phyloP scores from a whole-genome alignment of 805 yeast species.

The Ogataea polymorpha region DNA sequence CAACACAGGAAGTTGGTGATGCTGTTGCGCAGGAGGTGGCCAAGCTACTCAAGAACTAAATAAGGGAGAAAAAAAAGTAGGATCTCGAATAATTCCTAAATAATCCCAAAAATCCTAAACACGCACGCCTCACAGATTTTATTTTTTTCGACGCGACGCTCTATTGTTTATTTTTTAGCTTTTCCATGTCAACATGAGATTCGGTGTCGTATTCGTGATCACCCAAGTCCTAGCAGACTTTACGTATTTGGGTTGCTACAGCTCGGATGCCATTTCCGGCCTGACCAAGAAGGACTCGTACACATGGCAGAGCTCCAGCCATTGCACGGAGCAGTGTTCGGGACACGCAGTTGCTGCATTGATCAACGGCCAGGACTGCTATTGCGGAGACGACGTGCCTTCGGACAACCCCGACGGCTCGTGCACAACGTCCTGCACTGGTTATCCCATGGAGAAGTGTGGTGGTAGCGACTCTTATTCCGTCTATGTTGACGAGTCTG shows the following conservation, averaged over 20 bases:
- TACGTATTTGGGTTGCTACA: conserved; percentile 28
- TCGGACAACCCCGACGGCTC: conserved; percentile 23
- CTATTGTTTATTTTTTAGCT: conserved; percentile 4
- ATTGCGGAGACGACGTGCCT: conserved; percentile 56
- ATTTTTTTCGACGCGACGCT: conserved; percentile 12
- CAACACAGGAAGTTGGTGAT: conserved; percentile 91
- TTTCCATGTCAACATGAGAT: conserved; percentile 12
- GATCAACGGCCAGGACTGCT: conserved; percentile 54
- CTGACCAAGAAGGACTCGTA: conserved; percentile 44
- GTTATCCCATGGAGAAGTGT: conserved; percentile 62
- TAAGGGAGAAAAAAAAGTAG: neutral
- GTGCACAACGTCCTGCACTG: conserved; percentile 53
- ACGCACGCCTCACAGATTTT: neutral
- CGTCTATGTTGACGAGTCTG: conserved; percentile 39
- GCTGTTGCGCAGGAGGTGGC: conserved; percentile 78
- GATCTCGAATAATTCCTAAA: neutral
- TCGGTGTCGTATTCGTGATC: conserved; percentile 1
- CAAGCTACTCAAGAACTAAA: conserved; percentile 19
- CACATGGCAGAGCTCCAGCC: conserved; percentile 57
- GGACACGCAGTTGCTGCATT: conserved; percentile 47
- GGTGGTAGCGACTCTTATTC: conserved; percentile 50
- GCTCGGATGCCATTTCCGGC: conserved; percentile 25
- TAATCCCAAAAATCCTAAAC: neutral
- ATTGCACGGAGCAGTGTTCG: conserved; percentile 56
- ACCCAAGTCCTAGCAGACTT: conserved; percentile 16